Conservation (phyloP, 345 rosid species). For the Moringa oleifera region DNA sequence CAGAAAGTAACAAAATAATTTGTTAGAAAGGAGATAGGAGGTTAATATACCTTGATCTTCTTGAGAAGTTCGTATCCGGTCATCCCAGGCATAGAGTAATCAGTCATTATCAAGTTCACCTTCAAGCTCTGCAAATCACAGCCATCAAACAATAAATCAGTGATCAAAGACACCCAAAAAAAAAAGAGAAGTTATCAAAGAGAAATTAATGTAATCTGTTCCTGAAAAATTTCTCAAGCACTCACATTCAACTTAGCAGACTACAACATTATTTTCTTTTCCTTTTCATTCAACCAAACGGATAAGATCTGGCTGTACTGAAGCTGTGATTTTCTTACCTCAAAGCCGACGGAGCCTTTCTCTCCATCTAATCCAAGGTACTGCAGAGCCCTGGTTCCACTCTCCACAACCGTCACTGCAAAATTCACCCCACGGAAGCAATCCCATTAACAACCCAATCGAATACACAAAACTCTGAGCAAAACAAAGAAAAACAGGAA, state of each 20-base stretch:
- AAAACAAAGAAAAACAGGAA: neutral
- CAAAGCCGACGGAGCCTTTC: conserved; percentile 45
- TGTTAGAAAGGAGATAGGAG: no score
- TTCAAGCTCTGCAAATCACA: conserved; percentile 51
- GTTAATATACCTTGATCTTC: conserved; percentile 54
- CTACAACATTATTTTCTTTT: no score
- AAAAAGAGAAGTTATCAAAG: neutral
- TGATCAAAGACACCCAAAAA: neutral
- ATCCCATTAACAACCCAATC: neutral
- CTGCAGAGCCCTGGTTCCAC: conserved; percentile 67
- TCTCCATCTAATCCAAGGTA: conserved; percentile 78
- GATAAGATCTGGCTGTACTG: neutral
- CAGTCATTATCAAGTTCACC: conserved; percentile 73
- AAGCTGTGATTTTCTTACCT: conserved; percentile 34
- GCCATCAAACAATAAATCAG: neutral
- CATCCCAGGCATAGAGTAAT: conserved; percentile 88
- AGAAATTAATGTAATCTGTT: no score
- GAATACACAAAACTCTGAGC: neutral
- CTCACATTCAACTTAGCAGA: no score
- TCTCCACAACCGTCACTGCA: conserved; percentile 72
- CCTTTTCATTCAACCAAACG: conserved; percentile 14
- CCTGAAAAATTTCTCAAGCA: no score
- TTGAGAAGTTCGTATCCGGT: conserved; percentile 77
- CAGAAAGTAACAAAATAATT: neutral
- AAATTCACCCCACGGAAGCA: neutral